Base-by-base conservation (phyloP, 2,329 filamentous ascomycete genomes). In the Stagonosporopsis chrysanthemi region DNA sequence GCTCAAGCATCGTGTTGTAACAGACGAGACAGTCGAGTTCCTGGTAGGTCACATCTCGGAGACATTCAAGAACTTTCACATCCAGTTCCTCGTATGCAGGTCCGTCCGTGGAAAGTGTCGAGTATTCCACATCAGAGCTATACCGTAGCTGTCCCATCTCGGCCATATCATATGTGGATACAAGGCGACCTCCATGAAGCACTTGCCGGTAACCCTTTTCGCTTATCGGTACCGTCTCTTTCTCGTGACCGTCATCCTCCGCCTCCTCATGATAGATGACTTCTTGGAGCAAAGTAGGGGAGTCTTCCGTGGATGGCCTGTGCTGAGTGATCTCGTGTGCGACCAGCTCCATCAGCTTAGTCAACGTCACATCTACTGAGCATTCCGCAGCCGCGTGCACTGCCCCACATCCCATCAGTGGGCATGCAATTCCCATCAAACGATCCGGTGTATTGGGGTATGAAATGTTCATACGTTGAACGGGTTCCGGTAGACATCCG, bases 11-110 rank as follows among this genome's bases (percentile, higher is more conserved):
- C 22, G 96, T 76, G 38, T 87, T 85, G 74, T 94, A 96, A 77
- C 93, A 97, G 56, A 97, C 87, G 67, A 95, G 91, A 65, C 93
- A 97, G 69, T 97, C 92, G 69, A 96, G 80, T 71, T 96, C 92
- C 15, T 82, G 80, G 58, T 88, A 85, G 3, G 86, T 81, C 1
- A 81, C 79, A 24, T 89, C 84, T 65, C 86, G 86, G 14, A 95
- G 71, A 31, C 80, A 81, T 24, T 82, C 77, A 26, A 92, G 76
- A 8, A 88, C 68, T 8, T 69, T 74, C 4, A 70, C 63, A 58
- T 90, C 86, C 19, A 83, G 58, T 26, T 71, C 57, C 35, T 76
- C 67, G 47, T 77, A 72, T 1, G 71, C 58, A 50, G 81, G 78
- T 22, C 70, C 71, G 35, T 74, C 64, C 12, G 73, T 69, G 5